These are phyloP conservation scores for Rubroshorea leprosula DNA, from an alignment of 345 rosid species.

Conservation along the genomic window DNA sequence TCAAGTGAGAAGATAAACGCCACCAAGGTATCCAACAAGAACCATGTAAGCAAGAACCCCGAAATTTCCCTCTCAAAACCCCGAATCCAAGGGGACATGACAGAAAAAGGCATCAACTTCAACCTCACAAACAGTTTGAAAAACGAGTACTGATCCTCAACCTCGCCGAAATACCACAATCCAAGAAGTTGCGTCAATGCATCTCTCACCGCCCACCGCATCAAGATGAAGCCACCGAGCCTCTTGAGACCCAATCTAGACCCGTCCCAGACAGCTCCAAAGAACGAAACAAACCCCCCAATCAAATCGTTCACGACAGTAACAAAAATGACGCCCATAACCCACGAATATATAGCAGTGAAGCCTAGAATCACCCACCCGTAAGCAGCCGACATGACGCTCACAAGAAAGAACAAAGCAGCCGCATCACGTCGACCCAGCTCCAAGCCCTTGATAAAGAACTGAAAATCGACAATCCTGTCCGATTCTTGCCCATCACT, in stretches of 20 bases:
- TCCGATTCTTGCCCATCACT: constrained; percentile 34
- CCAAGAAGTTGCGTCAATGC: constrained; percentile 81
- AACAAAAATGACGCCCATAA: constrained; percentile 63
- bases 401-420: constrained; percentile 60
- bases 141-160: constrained; percentile 85
- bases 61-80: constrained; percentile 88
- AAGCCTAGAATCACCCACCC: constrained; percentile 93
- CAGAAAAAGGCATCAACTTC: constrained; percentile 88
- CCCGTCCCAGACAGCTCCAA: constrained; percentile 62
- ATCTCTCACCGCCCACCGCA: constrained; percentile 94
- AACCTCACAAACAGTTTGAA: constrained; percentile 77
- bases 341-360: constrained; percentile 76
- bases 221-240: constrained; percentile 71
- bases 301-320: constrained; percentile 63
- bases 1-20: constrained; percentile 66
- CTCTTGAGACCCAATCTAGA: constrained; percentile 72
- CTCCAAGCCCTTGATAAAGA: constrained; percentile 66
- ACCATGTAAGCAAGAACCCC: constrained; percentile 78
- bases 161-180: constrained; percentile 78
- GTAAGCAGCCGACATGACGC: constrained; percentile 78
- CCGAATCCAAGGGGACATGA: constrained; percentile 70
- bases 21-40: constrained; percentile 59
- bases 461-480: constrained; percentile 45
- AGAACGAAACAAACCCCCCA: constrained; percentile 50
- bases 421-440: constrained; percentile 69